Evolutionary conservation across 345 rosid species (phyloP), one percentile per base, ranked within the genome.

Genomic region (Syzygium oleosum): DNA sequence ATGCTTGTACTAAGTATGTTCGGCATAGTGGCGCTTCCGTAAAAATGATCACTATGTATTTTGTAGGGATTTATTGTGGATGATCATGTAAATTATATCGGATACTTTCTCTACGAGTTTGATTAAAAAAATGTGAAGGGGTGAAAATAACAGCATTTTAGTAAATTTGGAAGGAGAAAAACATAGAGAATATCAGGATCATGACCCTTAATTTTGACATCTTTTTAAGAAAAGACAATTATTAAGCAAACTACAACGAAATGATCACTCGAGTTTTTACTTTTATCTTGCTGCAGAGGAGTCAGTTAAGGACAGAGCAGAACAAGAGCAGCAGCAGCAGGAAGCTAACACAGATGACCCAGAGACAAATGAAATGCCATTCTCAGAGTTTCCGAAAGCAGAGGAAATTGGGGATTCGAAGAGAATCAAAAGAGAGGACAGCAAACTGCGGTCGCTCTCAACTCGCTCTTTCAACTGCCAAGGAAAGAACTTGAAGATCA

Each of bases 401-500:
- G 95, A 92, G 63, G 97, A 93, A 58, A 52, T 90, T 7, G 94
- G 87, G 53, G 92, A 85, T 89, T 90, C 93, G 61, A 91, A 84
- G 89, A 91, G 89, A 85, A 90, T 85, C 85, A 94, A 88, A 89
- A 93, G 87, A 86, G 93, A 93, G 65, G 96, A 93, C 52, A 88
- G 89, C 46, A 94, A 91, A 87, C 46, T 88, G 23, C 92, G 91
- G 85, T 90, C 91, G n/a, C 92, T 91, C 9, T 92, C 98, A 3
- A 91, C 94, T 84, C 91, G 92, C 29, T 92, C 90, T 46, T 93
- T 96, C 92, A 91, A 86, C 87, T 93, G 92, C 87, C 97, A 96
- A 16, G 98, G 99, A 87, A 98, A 95, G 93, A 97, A 91, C 90
- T 80, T 98, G 61, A 94, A 91, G 93, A 93, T 98, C 52, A 95